Evolutionary conservation across 768 basidiomycete genomes (phyloP).

Genomic region (Phylloporus rhodoxanthus): DNA sequence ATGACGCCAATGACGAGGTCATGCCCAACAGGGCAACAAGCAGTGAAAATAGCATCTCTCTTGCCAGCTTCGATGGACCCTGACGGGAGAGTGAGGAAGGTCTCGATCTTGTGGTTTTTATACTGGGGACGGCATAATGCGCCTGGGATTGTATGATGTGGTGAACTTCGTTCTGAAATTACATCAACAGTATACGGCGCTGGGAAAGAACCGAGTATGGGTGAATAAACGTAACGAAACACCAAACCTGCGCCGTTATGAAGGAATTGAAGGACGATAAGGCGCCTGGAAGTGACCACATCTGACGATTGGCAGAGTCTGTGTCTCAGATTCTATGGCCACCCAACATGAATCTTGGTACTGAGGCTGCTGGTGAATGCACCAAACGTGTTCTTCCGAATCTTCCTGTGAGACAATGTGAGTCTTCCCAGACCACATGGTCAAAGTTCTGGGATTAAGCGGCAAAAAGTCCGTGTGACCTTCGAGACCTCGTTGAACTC

Average conservation of each 20-base stretch:
- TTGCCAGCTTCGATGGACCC: not conserved
- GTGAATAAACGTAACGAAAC: not conserved
- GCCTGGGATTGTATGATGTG: no score
- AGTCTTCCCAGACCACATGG: no score
- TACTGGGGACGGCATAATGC: not conserved
- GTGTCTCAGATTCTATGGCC: not conserved
- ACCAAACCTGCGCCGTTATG: not conserved
- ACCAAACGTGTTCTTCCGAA: no score
- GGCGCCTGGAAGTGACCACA: not conserved
- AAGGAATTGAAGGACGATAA: not conserved
- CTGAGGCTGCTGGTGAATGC: not conserved
- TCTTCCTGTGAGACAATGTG: no score
- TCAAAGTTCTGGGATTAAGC: no score
- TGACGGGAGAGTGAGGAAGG: not conserved
- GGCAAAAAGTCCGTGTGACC: no score
- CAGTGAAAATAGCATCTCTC: constrained; percentile 9
- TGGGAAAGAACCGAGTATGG: no score
- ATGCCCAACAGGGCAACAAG: constrained; percentile 9
- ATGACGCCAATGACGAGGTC: constrained; percentile 10
- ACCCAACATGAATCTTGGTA: not conserved
- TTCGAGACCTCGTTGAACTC: no score
- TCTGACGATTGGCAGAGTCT: not conserved
- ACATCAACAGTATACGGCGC: not conserved
- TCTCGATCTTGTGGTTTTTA: not conserved
- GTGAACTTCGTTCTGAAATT: no score